A percentile compares a stretch with the other conserved stretches of the same genome.
Conservation (phyloP, 176 grass and related monocot species). For the Rhipidocladum racemiflorum region DNA sequence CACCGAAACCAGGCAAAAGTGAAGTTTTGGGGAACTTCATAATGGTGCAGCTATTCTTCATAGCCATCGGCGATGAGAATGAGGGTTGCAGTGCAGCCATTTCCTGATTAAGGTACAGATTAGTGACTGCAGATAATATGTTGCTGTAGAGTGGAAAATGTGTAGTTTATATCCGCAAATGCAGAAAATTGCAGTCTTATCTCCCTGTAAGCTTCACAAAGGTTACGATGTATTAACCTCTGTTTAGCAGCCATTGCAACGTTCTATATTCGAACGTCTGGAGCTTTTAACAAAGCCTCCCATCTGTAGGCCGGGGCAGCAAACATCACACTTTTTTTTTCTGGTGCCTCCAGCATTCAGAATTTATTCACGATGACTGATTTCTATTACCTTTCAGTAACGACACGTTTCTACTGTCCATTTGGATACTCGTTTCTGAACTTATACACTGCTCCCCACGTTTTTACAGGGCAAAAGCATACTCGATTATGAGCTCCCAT, state of each 20-base stretch:
- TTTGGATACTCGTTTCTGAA: too few relatives aligned
- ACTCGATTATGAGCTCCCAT: too few relatives aligned
- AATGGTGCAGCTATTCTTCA: conserved; percentile 41
- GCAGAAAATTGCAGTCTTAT: neutral
- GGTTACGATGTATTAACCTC: neutral
- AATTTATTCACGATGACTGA: neutral
- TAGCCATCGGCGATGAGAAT: conserved; percentile 45
- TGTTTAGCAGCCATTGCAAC: neutral
- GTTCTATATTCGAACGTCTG: neutral
- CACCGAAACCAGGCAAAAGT: conserved; percentile 48
- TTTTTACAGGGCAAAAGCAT: too few relatives aligned
- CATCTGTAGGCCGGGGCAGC: too few relatives aligned
- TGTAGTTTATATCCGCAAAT: neutral
- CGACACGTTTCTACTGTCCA: too few relatives aligned
- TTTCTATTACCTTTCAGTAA: too few relatives aligned
- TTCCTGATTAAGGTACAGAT: conserved; percentile 33
- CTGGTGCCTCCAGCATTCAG: too few relatives aligned
- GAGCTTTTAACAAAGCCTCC: neutral
- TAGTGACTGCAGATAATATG: neutral
- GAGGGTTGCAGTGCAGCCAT: conserved; percentile 78
- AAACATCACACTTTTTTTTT: too few relatives aligned
- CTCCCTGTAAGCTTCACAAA: neutral
- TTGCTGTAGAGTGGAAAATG: neutral
- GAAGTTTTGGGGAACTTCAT: conserved; percentile 54
- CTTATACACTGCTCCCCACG: too few relatives aligned